These are phyloP conservation scores for Calonectria pteridis DNA, from an alignment of 2,329 filamentous ascomycete genomes.

Conservation along the genomic window DNA sequence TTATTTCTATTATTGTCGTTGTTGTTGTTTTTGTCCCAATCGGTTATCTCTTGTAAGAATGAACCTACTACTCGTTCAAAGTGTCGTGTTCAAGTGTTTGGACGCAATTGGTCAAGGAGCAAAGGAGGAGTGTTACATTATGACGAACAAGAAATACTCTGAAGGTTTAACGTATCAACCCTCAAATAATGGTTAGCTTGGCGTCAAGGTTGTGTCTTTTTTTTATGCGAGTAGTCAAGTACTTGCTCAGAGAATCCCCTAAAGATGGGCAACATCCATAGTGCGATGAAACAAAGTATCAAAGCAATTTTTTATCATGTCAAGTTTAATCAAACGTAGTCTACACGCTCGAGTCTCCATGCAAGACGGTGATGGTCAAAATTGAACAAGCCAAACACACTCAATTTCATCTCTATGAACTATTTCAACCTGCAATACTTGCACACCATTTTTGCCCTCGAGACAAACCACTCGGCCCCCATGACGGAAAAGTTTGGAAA, in stretches of 20 bases:
- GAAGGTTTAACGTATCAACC: not conserved
- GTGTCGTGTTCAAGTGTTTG: not conserved
- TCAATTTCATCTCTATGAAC: conserved; percentile 44
- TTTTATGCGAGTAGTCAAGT: not conserved
- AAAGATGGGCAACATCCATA: not conserved
- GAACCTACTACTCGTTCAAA: not conserved
- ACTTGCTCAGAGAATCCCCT: not conserved
- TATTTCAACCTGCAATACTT: conserved; percentile 36
- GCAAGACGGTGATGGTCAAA: not conserved
- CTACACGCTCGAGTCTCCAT: not conserved
- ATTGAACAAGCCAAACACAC: conserved; percentile 31
- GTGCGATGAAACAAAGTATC: not conserved
- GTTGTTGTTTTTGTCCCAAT: not conserved
- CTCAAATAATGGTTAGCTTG: not conserved
- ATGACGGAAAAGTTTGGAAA: conserved; percentile 26
- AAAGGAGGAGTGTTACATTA: not conserved
- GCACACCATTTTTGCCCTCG: conserved; percentile 25
- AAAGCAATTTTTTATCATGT: not conserved
- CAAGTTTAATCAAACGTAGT: not conserved
- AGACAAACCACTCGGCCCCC: conserved; percentile 8
- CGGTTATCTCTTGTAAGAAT: not conserved
- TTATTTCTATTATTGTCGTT: not conserved
- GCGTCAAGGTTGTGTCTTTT: conserved; percentile 9
- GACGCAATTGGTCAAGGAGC: not conserved
- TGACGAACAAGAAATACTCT: not conserved